Base-by-base conservation (phyloP, 2,329 filamentous ascomycete genomes). In the Ceratocystiopsis sp. region DNA sequence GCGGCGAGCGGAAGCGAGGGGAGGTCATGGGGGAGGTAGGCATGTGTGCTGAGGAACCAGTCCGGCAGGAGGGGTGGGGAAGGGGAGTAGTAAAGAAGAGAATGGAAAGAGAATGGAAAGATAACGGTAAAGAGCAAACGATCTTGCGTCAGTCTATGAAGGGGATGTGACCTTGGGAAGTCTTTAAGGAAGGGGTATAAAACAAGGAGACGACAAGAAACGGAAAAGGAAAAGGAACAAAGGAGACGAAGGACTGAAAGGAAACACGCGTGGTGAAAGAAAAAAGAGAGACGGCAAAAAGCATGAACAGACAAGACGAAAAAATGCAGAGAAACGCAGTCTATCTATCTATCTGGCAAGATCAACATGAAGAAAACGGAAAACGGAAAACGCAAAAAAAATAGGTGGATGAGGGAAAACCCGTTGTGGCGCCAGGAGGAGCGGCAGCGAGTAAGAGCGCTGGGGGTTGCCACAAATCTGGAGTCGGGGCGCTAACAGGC, bases 21-120 rank as follows among this genome's bases (percentile, higher is more conserved):
- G 52, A 52, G 32, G 46, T 42, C 17, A 53, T 16, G 12, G 48
- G 45, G 3, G 47, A 45, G 4, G 43, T 18, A 29, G 43, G 41
- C 46, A 50, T 48, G 25, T 10, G 25, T 10, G 25, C 25, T 29
- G 25, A 2, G 25, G 25, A 29, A 7, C 7, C 25, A 10, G 25
- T 11, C 25, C 9, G 10, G 25, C 10, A 8, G 9, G 18, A 11
- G 38, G 33, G 15, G 37, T 15, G 14, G 34, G 3, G 5, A 35
- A 35, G 14, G 34, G 34, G 34, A n/a, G 10, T 11, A n/a, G 21
- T 19, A 34, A 6, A 36, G 11, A 40, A 44, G 45, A 42, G 40
- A 37, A 18, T 44, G 39, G 42, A 42, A 46, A 15, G 32, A 43
- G 37, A 36, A 42, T 9, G 12, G 37, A 38, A 15, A 14, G 35